Evolutionary conservation across 129 eudicot genomes (phyloP), one percentile per base, ranked within the genome.

Genomic region (Erigeron canadensis): DNA sequence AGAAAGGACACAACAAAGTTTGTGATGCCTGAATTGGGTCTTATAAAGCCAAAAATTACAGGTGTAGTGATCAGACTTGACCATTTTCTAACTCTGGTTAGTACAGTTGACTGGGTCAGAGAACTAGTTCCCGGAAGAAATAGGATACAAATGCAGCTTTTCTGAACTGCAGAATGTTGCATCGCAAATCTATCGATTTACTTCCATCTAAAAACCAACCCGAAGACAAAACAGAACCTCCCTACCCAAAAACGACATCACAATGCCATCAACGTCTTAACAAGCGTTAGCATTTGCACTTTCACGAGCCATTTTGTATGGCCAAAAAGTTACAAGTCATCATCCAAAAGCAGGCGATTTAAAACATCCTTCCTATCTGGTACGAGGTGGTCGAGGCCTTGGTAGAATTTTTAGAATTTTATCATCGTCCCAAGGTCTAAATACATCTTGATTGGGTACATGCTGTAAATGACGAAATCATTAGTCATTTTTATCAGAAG

Each of bases 361-460:
- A 5, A 50, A 39, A 40, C 28, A 10, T 70, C 63, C 63, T 34
- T 34, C 55, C n/a, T 55, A 72, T 67, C 43, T 21, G 16, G 59
- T 75, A 54, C 23, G 21, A 3, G n/a, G n/a, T n/a, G n/a, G n/a
- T n/a, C n/a, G n/a, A n/a, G 11, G 37, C 17, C 6, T 58, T 50
- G 81, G 83, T 10, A 28, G 15, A 23, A 79, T 65, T 7, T 43
- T 41, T 65, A 70, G 72, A 67, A 69, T 47, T n/a, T 41, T 34
- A 5, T 61, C 15, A 47, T 72, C 63, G 11, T 3, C 12, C 85
- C 85, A 81, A 22, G 85, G 85, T 38, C 2, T 48, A 55, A 79
- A 70, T 45, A 38, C 15, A 7, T 70, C 63, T 41, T 65, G 75
- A 10, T 70, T 21, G 55, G 83, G 76, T 23, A 48, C 0, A 40